Evolutionary conservation across 169 alveolate genomes (phyloP), one percentile per base, ranked within the genome.

Genomic region (Cryptosporidium meleagridis): DNA sequence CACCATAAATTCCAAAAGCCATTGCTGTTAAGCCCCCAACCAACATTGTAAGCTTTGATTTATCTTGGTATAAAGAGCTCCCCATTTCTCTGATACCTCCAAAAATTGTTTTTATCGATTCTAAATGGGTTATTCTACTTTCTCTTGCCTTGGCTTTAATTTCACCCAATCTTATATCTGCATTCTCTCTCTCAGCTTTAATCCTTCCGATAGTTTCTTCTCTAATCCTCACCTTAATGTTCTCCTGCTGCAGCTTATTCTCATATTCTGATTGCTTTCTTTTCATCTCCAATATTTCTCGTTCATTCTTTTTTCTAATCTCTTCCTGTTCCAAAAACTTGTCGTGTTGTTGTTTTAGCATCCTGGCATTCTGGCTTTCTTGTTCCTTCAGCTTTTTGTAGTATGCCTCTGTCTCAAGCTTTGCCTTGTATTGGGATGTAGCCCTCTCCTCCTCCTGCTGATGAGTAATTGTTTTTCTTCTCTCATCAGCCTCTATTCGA

Each of bases 351-450:
- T 93, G 97, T 53, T 87, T 87, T n/a, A 96, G 87, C 97, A 97
- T 95, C 73, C 95, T 97, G 85, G 96, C 99, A 85, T 97, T 97
- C 86, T 97, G 98, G 44, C 93, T 94, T 91, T 95, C 96, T 91
- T 97, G 98, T 75, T 97, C 98, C 92, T 95, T 93, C 85, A 96
- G 85, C 91, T 96, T 96, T 85, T 96, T 96, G 62, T 95, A 95
- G 85, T 96, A 96, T n/a, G 97, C 97, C 73, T 96, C 98, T 93
- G 95, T 95, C 91, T 97, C 98, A 45, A 97, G 93, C 71, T 93
- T 94, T 35, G 98, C 98, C 89, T 96, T 96, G 91, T 97, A 97
- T 73, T 96, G 98, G 16, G 98, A 98, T 0, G 98, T 97, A 23
- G 94, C 91, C 59, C 98, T 92, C 72, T 97, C 98, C 86, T 95